A percentile compares a stretch with the other conserved stretches of the same genome.
Evolutionary conservation across 441 rosid genomes (phyloP).

Genomic region (Syzygium malaccense): DNA sequence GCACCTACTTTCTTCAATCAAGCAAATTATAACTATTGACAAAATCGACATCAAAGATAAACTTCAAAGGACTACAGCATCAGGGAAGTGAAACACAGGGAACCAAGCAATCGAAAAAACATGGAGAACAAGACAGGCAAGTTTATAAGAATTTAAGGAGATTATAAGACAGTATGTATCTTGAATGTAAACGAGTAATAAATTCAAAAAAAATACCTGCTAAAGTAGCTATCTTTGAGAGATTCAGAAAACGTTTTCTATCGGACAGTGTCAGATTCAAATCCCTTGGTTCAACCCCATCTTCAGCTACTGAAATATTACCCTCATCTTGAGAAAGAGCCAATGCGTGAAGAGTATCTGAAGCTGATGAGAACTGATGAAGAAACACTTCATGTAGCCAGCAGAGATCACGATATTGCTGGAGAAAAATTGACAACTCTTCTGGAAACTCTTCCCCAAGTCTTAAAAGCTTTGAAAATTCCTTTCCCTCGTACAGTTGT

Average conservation of each 20-base stretch:
- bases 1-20: not conserved
- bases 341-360: constrained; percentile 72
- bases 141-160: not conserved
- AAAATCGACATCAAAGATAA: not conserved
- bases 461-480: constrained; percentile 72
- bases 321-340: constrained; percentile 67
- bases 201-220: constrained; percentile 40
- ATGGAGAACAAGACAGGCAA: not conserved
- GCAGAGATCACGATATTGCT: constrained; percentile 49
- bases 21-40: not conserved
- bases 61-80: not conserved
- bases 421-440: constrained; percentile 64
- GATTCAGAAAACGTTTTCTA: constrained; percentile 73
- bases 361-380: constrained; percentile 77
- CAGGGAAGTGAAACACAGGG: not conserved
- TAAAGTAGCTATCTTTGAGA: constrained; percentile 77
- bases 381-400: constrained; percentile 94
- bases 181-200: not conserved
- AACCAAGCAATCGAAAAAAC: not conserved
- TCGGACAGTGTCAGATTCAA: constrained; percentile 44
- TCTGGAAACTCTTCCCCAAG: constrained; percentile 96
- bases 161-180: not conserved
- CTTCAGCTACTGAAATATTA: constrained; percentile 31
- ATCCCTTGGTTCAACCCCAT: constrained; percentile 24
- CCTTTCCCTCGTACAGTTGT: constrained; percentile 55